phyloP scores from a whole-genome alignment of 257 asterid genomes.

The Plantago major region DNA sequence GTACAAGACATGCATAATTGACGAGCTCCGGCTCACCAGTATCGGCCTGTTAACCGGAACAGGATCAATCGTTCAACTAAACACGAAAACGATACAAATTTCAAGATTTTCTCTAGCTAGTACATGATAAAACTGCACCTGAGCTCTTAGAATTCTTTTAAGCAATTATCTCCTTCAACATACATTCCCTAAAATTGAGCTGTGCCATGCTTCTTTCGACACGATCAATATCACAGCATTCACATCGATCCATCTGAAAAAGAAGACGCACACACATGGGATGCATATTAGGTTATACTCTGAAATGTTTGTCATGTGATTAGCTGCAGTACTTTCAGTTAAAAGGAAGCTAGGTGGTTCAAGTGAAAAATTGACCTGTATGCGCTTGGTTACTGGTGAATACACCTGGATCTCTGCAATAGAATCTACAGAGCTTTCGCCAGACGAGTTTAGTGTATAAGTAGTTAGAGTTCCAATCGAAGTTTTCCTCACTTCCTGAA shows the following conservation, averaged over 20 bases:
- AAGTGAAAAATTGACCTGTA: conserved; percentile 24
- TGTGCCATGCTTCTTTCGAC: conserved; percentile 18
- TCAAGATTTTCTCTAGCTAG: too few species aligned
- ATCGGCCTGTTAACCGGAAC: too few species aligned
- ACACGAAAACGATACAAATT: too few species aligned
- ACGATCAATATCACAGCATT: conserved; percentile 34
- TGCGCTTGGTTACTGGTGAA: conserved; percentile 43
- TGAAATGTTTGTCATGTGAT: too few species aligned
- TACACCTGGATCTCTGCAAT: conserved; percentile 35
- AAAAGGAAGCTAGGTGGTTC: not conserved
- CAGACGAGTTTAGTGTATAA: conserved; percentile 28
- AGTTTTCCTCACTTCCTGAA: conserved; percentile 17
- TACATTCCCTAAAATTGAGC: conserved; percentile 32
- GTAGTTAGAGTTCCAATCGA: conserved; percentile 24
- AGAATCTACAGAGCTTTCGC: conserved; percentile 38
- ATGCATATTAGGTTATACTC: not conserved
- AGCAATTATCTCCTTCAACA: conserved; percentile 20
- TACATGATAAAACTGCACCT: too few species aligned
- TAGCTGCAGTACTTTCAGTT: too few species aligned
- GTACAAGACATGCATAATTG: too few species aligned
- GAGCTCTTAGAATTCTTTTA: conserved; percentile 1
- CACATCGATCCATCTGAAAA: conserved; percentile 34
- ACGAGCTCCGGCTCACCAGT: too few species aligned
- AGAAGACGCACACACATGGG: not conserved
- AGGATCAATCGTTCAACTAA: too few species aligned